Conservation (phyloP, 2,329 filamentous ascomycete genomes). For the Ascochyta pisi region DNA sequence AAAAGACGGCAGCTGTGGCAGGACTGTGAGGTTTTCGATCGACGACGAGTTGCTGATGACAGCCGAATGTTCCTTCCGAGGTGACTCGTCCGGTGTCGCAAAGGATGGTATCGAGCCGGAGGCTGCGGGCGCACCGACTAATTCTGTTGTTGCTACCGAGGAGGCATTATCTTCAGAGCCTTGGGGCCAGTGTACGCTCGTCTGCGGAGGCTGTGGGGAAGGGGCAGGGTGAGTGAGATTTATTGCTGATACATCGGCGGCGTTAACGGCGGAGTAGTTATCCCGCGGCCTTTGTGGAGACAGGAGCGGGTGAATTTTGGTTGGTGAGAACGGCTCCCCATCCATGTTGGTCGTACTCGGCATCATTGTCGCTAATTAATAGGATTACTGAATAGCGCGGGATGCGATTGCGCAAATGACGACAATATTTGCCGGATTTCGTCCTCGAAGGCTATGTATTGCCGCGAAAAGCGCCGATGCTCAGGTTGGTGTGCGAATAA, state of each 20-base stretch:
- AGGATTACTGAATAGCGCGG: conserved; percentile 21
- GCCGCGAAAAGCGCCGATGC: conserved; percentile 20
- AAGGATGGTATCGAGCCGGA: conserved; percentile 24
- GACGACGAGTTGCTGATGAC: conserved; percentile 42
- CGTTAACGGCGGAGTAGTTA: conserved; percentile 44
- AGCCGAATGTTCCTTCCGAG: conserved; percentile 27
- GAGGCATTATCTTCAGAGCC: conserved; percentile 37
- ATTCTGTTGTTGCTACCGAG: conserved; percentile 36
- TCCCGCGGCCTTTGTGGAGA: conserved; percentile 40
- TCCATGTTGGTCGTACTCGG: conserved; percentile 26
- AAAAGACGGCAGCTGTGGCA: conserved; percentile 45
- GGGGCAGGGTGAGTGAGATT: conserved; percentile 34
- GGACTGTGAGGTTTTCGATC: conserved; percentile 45
- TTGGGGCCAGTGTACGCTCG: conserved; percentile 31
- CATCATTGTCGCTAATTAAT: conserved; percentile 33
- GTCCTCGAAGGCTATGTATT: conserved; percentile 13
- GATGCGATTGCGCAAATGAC: conserved; percentile 22
- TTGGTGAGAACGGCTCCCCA: conserved; percentile 45
- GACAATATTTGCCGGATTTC: conserved; percentile 9
- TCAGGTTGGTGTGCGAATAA: neutral
- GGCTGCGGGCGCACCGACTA: conserved; percentile 38
- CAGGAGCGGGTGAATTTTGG: conserved; percentile 43
- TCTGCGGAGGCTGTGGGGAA: conserved; percentile 35
- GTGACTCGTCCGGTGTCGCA: conserved; percentile 36
- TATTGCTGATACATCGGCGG: conserved; percentile 35